Base-by-base conservation (phyloP, 345 rosid species). In the Noccaea bulbosa region DNA sequence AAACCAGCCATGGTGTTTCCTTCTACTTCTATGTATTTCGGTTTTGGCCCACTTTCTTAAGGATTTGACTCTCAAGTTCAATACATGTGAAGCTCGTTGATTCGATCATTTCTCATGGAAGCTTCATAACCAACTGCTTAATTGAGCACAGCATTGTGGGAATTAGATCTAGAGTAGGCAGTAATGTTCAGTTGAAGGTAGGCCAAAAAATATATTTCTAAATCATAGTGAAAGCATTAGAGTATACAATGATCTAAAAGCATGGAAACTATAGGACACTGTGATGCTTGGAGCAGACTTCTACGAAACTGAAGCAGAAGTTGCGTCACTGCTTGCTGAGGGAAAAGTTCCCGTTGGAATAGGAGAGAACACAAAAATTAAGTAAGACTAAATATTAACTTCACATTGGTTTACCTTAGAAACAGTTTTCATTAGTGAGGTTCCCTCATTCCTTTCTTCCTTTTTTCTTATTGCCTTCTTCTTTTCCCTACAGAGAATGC, bases 221-320 rank as follows among this genome's bases (percentile, higher is more conserved):
- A 51, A 43, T 37, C 62, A 59, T 10, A 65, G 49, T 12, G 60
- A 52, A 58, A 39, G 39, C 45, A n/a, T 7, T 20, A 46, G 30
- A 52, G 6, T 44, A 27, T 47, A 45, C 16, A 12, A 60, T 67
- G 69, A 74, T 44, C 63, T 61, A 68, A 67, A 68, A 22, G 9
- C 10, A 70, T 63, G 67, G 48, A 64, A 63, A 56, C 50, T 76
- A n/a, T 64, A 91, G 97, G 98, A 93, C 63, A 89, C 94, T 1
- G 87, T 86, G 71, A 89, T 93, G 96, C 91, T 93, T 33, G 99
- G 99, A 11, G 99, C 95, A 2, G 97, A 91, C 62, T 87, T 64
- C 72, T 89, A 93, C 64, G 97, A 89, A 79, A 90, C 97, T 27
- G 97, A 86, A 11, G 83, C 78, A 39, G 96, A 93, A 81, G 81